These are phyloP conservation scores for Trichosporon sp. DNA, from an alignment of 1,284 basidiomycete species.

Conservation along the genomic window DNA sequence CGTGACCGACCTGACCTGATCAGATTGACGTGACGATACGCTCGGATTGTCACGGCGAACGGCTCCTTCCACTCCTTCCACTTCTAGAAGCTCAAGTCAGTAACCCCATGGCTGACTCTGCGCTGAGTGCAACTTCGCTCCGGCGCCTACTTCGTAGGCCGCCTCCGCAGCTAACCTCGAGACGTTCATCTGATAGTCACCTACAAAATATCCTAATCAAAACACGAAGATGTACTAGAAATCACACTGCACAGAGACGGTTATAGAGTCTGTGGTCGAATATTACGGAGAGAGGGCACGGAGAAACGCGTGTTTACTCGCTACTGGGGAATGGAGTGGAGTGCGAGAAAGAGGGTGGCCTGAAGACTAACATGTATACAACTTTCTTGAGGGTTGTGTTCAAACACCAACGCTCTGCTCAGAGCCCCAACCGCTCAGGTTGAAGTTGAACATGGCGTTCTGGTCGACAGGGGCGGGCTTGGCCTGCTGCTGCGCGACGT, in stretches of 20 bases:
- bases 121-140: no score
- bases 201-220: conserved; percentile 2
- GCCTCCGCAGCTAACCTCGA: neutral
- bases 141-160: no score
- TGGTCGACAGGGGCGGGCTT: neutral
- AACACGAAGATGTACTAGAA: neutral
- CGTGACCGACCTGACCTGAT: no score
- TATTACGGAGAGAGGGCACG: neutral
- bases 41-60: no score
- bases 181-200: neutral
- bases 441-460: conserved; percentile 1
- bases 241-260: neutral
- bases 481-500: neutral
- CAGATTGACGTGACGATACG: no score
- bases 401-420: conserved; percentile 17
- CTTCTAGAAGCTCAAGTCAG: no score
- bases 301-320: neutral
- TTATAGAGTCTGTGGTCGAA: no score
- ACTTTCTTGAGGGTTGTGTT: neutral
- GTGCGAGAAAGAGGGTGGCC: neutral
- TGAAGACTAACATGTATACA: neutral
- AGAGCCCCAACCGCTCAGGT: neutral
- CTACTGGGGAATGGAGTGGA: neutral
- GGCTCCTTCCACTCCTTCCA: no score
- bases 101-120: no score